Conservation (phyloP, 192 early-diverging fungal genomes). For the Borealophlyctis nickersoniae region DNA sequence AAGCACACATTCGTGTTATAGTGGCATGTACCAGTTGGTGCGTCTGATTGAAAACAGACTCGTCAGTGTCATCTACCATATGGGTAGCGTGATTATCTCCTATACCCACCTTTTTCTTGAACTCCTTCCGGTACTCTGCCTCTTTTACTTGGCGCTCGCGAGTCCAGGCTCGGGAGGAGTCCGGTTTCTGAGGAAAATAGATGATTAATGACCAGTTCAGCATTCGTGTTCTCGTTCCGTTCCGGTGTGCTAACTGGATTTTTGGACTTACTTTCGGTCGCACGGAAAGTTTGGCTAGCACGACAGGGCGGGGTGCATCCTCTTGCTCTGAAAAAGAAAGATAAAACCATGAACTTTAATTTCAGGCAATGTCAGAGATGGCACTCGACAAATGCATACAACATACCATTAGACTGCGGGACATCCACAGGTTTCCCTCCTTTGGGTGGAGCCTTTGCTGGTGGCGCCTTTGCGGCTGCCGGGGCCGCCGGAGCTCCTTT, state of each 20-base stretch:
- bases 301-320: constrained; percentile 5
- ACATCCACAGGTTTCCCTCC: constrained; percentile 2
- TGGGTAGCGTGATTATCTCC: background rate
- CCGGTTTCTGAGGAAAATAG: constrained; percentile 8
- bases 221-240: background rate
- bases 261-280: constrained; percentile 8
- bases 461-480: background rate
- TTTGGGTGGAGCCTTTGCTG: constrained; percentile 8
- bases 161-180: constrained; percentile 24
- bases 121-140: constrained; percentile 10
- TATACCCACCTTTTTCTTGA: constrained; percentile 9
- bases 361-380: background rate
- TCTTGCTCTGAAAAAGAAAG: constrained; percentile 3
- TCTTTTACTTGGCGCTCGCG: constrained; percentile 18
- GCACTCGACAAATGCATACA: background rate
- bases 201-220: background rate
- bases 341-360: too few relatives aligned
- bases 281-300: constrained; percentile 12
- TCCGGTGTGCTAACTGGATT: too few relatives aligned
- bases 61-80: background rate
- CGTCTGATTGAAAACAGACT: background rate
- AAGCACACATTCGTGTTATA: constrained; percentile 10
- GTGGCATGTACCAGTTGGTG: background rate
- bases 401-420: background rate
- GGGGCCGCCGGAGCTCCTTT: constrained; percentile 5